A percentile compares a stretch with the other conserved stretches of the same genome.
Evolutionary conservation across 2,329 filamentous ascomycete species (phyloP).

Genomic region (Diaporthe humulicola): DNA sequence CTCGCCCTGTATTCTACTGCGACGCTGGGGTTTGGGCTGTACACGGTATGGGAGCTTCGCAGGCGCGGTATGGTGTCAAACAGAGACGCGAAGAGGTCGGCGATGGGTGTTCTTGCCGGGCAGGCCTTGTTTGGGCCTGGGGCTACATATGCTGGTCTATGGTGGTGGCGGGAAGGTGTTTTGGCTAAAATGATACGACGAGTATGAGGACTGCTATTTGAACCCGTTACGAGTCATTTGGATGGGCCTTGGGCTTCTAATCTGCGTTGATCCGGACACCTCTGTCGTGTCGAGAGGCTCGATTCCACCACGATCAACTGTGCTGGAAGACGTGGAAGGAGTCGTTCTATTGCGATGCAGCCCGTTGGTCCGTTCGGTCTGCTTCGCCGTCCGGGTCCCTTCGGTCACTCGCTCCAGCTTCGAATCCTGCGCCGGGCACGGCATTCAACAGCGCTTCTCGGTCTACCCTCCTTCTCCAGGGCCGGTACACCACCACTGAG

Average conservation of each 20-base stretch:
- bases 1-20: constrained; percentile 22
- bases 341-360: not conserved
- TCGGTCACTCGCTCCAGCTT: not conserved
- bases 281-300: no score
- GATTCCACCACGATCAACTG: not conserved
- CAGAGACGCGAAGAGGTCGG: constrained; percentile 20
- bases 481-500: constrained; percentile 81
- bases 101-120: not conserved
- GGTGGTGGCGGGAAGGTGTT: constrained; percentile 38
- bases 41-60: constrained; percentile 34
- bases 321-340: not conserved
- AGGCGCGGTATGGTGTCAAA: constrained; percentile 14
- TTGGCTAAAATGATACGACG: not conserved
- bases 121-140: constrained; percentile 27
- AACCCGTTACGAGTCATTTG: not conserved
- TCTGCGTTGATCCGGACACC: not conserved
- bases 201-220: not conserved
- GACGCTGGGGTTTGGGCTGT: constrained; percentile 32
- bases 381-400: not conserved
- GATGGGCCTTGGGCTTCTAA: not conserved
- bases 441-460: not conserved
- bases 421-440: not conserved
- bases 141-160: constrained; percentile 31
- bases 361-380: not conserved
- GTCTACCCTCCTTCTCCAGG: constrained; percentile 75